Evolutionary conservation across 108 stramenopile species (phyloP).

Genomic region (Pelagomonas calceolata): DNA sequence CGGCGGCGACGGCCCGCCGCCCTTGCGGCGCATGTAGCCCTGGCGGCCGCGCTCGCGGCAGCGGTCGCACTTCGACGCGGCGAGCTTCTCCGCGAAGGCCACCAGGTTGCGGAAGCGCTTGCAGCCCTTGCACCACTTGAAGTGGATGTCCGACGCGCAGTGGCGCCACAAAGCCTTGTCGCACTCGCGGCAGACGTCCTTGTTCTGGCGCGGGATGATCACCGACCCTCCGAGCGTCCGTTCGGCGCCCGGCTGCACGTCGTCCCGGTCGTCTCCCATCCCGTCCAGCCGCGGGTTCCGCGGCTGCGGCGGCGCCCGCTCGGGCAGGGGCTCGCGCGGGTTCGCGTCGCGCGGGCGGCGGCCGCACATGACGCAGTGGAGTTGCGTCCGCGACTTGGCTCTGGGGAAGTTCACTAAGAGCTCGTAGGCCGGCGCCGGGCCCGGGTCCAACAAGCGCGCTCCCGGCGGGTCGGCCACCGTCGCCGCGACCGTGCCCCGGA

Average conservation of each 20-base stretch:
- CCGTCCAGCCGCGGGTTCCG: background rate
- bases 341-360: background rate
- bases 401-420: conserved; percentile 8
- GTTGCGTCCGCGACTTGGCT: background rate
- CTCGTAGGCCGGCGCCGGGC: conserved; percentile 9
- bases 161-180: conserved; percentile 13
- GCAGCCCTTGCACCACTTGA: conserved; percentile 25
- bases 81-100: conserved; percentile 14
- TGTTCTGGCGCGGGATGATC: conserved; percentile 17
- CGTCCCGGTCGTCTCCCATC: background rate
- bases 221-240: background rate
- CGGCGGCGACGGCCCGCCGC: background rate
- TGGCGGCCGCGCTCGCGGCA: conserved; percentile 17
- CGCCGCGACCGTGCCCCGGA: background rate
- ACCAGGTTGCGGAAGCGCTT: conserved; percentile 12
- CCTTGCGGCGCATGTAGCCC: conserved; percentile 1
- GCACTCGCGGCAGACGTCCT: conserved; percentile 17
- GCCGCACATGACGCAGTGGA: conserved; percentile 13
- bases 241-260: background rate
- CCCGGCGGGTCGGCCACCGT: background rate
- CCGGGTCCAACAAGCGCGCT: background rate
- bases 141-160: background rate
- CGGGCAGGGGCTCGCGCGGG: background rate
- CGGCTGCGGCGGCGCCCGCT: background rate
- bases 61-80: conserved; percentile 10